Base-by-base conservation (phyloP, 2,329 filamentous ascomycete species). In the Aspergillus thermomutatus region DNA sequence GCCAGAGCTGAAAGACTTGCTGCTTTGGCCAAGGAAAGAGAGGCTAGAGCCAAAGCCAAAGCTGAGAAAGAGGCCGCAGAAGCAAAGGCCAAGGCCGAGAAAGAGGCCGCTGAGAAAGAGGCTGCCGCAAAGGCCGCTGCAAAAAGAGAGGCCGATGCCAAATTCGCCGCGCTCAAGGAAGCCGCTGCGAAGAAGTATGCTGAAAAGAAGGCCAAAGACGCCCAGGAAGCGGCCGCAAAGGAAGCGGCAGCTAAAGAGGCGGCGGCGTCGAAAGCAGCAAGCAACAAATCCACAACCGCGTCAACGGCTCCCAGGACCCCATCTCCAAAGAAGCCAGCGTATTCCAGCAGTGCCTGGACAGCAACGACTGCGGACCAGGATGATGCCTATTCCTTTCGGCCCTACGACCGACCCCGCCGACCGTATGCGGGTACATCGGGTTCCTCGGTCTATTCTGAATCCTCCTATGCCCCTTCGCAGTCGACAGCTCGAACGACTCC, bases 401-500 rank as follows among this genome's bases (percentile, higher is more conserved):
- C 90, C 0, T 92, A 92, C 72, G 89, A 93, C 69, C 82, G 85
- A 63, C 83, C 87, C 2, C 86, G 82, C 66, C 80, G 79, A 53
- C 80, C 82, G 19, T 83, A 85, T 61, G 84, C 83, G 59, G 69
- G 71, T 45, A 84, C 83, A 56, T 88, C 88, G n/a, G 80, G 83
- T 19, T 87, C 88, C 27, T 89, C 89, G 0, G 79, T 88, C 25
- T 87, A 87, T 66, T 96, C 92, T 17, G 91, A 96, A 67, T 89
- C 89, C 14, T 96, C 91, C 0, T 97, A 93, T 74, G 89, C 91
- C 2, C 84, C 90, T 1, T 95, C 91, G 9, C 86, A 91, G 57
- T 92, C 90, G 17, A 97, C 92, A 1, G 83, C 90, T 10, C 86
- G 87, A 56, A 96, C 92, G 6, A 91, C 90, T 4, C 90, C 92